Base-by-base conservation (phyloP, 441 rosid genomes). In the Omphalea diandra region DNA sequence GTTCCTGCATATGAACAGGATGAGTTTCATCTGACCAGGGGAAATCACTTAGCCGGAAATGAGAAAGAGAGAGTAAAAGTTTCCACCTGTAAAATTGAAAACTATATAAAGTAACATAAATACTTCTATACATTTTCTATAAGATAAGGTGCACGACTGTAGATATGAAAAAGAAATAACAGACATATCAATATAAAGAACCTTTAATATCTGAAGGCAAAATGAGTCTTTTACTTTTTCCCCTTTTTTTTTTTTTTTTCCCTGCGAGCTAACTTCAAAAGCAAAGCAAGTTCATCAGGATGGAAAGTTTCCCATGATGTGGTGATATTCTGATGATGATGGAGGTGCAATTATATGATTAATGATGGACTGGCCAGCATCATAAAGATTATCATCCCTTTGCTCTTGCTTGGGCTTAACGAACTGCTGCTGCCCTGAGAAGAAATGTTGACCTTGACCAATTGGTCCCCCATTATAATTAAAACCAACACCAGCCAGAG, bases 321-420 rank as follows among this genome's bases (percentile, higher is more conserved):
- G 82, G 29, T 70, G 79, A 75, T 78, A 80, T 54, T 73, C 38
- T 3, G 81, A 73, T 5, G 79, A 50, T 0, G 80, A 65, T 24
- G 75, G 65, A 4, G 84, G 63, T 31, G 77, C 67, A 66, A 71
- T 78, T 40, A 78, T 65, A 55, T 80, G 82, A 70, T 79, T 78
- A 63, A 78, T 52, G 49, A 73, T 76, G 41, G 83, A 29, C 32
- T 46, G 73, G 44, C 69, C 73, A 59, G 79, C 79, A 72, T 76
- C 84, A 52, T 72, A 77, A 36, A 71, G 58, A 55, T 68, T 76
- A 27, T 82, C 87, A 69, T 82, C 88, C 69, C 77, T 77, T 33
- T 67, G 76, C 76, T 87, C 91, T 77, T 72, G 80, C 71, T 84
- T 80, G 8, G 86, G 86, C 38, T 74, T 76, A 9, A 83, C 77